Evolutionary conservation across 768 basidiomycete species (phyloP).

Genomic region (Macrolepiota fuliginosa): DNA sequence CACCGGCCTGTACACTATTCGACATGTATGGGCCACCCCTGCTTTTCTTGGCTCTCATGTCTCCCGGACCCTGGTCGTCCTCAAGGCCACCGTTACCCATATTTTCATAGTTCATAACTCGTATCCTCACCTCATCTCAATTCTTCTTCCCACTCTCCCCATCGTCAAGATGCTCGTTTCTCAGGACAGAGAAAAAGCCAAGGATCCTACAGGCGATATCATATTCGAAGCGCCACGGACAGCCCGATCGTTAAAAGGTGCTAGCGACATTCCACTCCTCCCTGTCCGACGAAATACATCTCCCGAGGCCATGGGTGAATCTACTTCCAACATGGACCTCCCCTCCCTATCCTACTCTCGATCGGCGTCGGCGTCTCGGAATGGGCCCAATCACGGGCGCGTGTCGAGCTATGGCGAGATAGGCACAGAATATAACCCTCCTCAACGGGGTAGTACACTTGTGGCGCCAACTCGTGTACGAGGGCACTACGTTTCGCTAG

Average conservation of each 20-base stretch:
- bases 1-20: too few species aligned
- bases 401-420: not conserved
- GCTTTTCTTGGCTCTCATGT: not conserved
- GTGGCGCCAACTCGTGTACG: not conserved
- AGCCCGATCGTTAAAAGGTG: not conserved
- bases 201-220: not conserved
- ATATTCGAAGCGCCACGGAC: not conserved
- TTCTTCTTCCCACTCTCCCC: too few species aligned
- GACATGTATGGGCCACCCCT: not conserved
- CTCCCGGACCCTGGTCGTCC: not conserved
- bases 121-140: not conserved
- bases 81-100: not conserved
- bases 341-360: conserved; percentile 2
- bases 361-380: not conserved
- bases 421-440: conserved; percentile 6
- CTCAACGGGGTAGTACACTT: not conserved
- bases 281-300: not conserved
- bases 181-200: not conserved
- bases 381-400: not conserved
- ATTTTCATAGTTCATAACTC: not conserved
- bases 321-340: not conserved
- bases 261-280: not conserved
- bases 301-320: not conserved
- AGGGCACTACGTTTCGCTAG: conserved; percentile 1
- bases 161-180: not conserved